Evolutionary conservation across 2,329 filamentous ascomycete genomes (phyloP).

Genomic region (Celoporthe dispersa): DNA sequence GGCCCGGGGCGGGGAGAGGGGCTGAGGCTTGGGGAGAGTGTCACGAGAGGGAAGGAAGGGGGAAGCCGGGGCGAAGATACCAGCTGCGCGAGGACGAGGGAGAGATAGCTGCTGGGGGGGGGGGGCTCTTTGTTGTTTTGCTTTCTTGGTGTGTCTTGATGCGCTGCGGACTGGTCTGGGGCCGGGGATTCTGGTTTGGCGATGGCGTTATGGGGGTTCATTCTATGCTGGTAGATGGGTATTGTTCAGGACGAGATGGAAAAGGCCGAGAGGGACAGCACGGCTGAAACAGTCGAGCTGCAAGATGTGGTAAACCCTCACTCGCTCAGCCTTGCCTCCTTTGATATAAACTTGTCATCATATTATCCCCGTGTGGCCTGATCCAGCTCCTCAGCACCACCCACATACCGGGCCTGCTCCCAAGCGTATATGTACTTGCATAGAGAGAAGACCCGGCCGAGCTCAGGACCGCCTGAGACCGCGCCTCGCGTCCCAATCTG

Average conservation of each 20-base stretch:
- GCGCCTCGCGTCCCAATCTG: too few species aligned
- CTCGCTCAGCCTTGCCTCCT: not conserved
- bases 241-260: not conserved
- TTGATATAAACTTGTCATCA: not conserved
- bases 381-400: not conserved
- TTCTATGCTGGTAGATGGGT: not conserved
- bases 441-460: too few species aligned
- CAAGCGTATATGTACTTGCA: too few species aligned
- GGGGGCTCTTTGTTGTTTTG: not conserved
- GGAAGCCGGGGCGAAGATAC: too few species aligned
- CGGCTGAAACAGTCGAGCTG: not conserved
- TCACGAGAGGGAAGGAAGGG: not conserved
- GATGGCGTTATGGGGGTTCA: conserved; percentile 10
- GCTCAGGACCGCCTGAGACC: too few species aligned
- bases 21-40: not conserved
- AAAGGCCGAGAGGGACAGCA: not conserved
- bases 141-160: not conserved
- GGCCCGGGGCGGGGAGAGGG: conserved; percentile 32
- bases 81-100: too few species aligned
- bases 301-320: not conserved
- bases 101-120: too few species aligned
- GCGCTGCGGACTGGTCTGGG: not conserved
- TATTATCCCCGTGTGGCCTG: not conserved
- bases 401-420: not conserved
- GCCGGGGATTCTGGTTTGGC: not conserved